Percentiles rank a stretch among this genome's conserved stretches.
Evolutionary conservation across 805 yeast genomes (phyloP).

Genomic region (Metschnikowia similis): DNA sequence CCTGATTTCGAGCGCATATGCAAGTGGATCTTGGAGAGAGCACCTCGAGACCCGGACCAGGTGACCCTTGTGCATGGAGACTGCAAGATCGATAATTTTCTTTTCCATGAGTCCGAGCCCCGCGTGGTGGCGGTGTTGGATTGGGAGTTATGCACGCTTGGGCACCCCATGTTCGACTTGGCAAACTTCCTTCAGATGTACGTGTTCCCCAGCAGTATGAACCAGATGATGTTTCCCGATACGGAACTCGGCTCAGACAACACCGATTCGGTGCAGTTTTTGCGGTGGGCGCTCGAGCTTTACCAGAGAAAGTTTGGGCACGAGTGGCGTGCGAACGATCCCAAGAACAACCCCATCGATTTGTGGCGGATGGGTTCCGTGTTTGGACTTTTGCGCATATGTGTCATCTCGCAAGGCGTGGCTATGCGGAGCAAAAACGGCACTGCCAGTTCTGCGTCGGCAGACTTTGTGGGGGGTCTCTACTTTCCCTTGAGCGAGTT

Average conservation of each 20-base stretch:
- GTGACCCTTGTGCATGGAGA: conserved; percentile 58
- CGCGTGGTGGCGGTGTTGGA: conserved; percentile 53
- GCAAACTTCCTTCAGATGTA: conserved; percentile 57
- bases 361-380: conserved; percentile 52
- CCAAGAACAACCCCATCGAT: conserved; percentile 40
- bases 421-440: conserved; percentile 52
- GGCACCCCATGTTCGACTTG: conserved; percentile 61
- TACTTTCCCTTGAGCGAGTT: conserved; percentile 30
- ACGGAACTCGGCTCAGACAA: conserved; percentile 32
- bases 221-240: conserved; percentile 20
- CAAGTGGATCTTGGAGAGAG: conserved; percentile 36
- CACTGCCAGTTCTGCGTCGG: conserved; percentile 51
- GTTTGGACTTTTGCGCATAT: conserved; percentile 51
- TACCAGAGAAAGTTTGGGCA: conserved; percentile 22
- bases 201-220: conserved; percentile 38
- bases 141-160: conserved; percentile 64
- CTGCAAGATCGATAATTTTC: conserved; percentile 59
- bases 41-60: conserved; percentile 46
- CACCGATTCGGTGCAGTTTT: conserved; percentile 19
- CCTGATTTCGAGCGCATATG: conserved; percentile 43
- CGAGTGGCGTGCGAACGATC: conserved; percentile 29
- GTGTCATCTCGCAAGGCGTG: conserved; percentile 60
- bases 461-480: conserved; percentile 35
- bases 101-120: conserved; percentile 51
- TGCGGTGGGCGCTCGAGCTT: conserved; percentile 23